Conservation (phyloP, 2,329 filamentous ascomycete species). For the Podosphaera xanthii region DNA sequence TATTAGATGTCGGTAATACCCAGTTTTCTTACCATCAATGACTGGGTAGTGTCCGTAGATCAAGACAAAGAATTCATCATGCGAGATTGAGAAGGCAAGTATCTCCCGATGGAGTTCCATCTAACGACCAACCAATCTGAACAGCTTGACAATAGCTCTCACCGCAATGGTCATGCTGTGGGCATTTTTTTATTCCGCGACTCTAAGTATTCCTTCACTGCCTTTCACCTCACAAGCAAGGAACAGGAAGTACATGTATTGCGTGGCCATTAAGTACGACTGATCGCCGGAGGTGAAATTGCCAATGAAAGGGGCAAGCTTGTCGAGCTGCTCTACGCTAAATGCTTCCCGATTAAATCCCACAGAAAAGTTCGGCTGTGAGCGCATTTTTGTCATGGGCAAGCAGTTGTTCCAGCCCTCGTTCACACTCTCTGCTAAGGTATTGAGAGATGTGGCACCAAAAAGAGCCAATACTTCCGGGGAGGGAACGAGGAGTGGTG, state of each 20-base stretch:
- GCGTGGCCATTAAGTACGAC: too few species aligned
- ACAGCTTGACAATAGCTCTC: conserved; percentile 8
- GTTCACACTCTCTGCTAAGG: conserved; percentile 20
- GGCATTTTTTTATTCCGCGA: too few species aligned
- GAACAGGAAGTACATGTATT: too few species aligned
- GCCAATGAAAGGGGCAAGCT: too few species aligned
- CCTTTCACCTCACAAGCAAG: too few species aligned
- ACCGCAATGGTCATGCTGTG: too few species aligned
- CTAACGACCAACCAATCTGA: conserved; percentile 5
- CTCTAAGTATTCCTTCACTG: too few species aligned
- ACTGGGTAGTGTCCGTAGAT: conserved; percentile 18
- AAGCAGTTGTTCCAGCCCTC: conserved; percentile 21
- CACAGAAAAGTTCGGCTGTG: conserved; percentile 23
- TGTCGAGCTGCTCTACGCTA: too few species aligned
- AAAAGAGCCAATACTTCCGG: not conserved
- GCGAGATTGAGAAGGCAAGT: conserved; percentile 19
- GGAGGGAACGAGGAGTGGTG: conserved; percentile 1
- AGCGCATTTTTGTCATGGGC: conserved; percentile 17
- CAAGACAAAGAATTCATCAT: conserved; percentile 9
- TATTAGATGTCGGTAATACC: conserved; percentile 16
- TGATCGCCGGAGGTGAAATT: too few species aligned
- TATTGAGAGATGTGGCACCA: conserved; percentile 10
- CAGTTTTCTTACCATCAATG: conserved; percentile 7
- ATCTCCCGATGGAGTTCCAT: conserved; percentile 16
- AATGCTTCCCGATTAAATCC: conserved; percentile 17